These are phyloP conservation scores for Malassezia nana DNA, from an alignment of 1,284 basidiomycete genomes.

Conservation along the genomic window DNA sequence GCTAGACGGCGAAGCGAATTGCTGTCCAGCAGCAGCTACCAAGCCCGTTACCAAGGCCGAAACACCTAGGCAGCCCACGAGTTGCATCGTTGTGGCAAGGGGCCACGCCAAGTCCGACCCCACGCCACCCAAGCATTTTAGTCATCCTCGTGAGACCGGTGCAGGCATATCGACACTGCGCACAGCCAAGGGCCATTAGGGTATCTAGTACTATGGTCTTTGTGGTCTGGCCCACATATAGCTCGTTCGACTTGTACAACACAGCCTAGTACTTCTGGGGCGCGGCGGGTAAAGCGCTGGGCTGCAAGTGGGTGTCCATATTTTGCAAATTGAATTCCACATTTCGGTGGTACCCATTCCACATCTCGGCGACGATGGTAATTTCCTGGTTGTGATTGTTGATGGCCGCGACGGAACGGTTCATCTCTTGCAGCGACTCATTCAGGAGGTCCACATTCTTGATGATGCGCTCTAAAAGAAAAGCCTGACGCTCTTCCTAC, in stretches of 20 bases:
- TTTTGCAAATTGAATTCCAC: slow-evolving; percentile 42
- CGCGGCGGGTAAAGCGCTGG: neutral
- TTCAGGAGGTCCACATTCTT: slow-evolving; percentile 66
- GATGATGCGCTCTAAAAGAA: slow-evolving; percentile 75
- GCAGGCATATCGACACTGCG: no score
- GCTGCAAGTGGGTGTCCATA: slow-evolving; percentile 19
- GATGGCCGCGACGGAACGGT: slow-evolving; percentile 58
- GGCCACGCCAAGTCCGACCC: neutral
- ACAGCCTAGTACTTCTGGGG: neutral
- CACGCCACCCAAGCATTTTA: neutral
- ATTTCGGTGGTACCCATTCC: slow-evolving; percentile 43
- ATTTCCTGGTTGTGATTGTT: slow-evolving; percentile 42
- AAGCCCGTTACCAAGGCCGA: neutral
- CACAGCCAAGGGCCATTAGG: no score
- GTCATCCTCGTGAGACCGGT: neutral
- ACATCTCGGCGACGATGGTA: slow-evolving; percentile 41
- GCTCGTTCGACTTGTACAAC: no score
- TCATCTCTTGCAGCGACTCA: slow-evolving; percentile 57
- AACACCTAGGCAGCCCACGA: neutral
- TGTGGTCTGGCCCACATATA: no score
- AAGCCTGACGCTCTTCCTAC: slow-evolving; percentile 77
- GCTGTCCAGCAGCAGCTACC: neutral
- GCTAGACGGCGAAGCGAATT: slow-evolving; percentile 12
- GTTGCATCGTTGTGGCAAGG: neutral
- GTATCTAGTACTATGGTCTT: no score